Evolutionary conservation across 169 alveolate species (phyloP), one percentile per base, ranked within the genome.

Genomic region (Pseudocohnilembus persalinus): DNA sequence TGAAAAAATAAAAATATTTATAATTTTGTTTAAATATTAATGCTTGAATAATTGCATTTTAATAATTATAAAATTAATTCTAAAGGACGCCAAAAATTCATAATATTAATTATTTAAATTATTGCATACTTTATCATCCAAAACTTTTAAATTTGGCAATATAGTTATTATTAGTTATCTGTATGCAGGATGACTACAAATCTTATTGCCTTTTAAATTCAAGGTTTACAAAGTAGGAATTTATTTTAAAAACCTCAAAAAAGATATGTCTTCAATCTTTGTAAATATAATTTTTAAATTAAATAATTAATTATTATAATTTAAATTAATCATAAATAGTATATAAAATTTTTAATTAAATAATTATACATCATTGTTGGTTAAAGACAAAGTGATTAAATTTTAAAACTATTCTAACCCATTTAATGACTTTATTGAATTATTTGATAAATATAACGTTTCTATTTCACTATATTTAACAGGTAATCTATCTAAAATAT

Each of bases 371-470:
- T 77, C 82, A 77, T 77, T 77, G 27, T 77, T 63, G 65, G 82
- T 72, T 27, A 77, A 33, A 33, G 82, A 33, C 33, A 77, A 33
- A 4, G 82, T 77, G 20, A 6, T 32, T 34, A 77, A 33, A 30
- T 77, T 33, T 77, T 77, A 31, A 68, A 77, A 77, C 33, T 77
- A 33, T 33, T 77, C n/a, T 29, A 77, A 31, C 28, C 82, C 82
- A 31, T 77, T 72, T 33, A 77, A 77, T 26, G 34, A 63, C 20
- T 63, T 33, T 77, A 77, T 33, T 20, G 34, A 33, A 77, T 77
- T 77, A 34, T 77, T 77, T 31, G 74, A 33, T 27, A 77, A 68
- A 33, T 77, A 77, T 1, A 77, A 72, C 1, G 63, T 77, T 77
- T 77, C 82, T 33, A 77, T 77, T 33, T 33, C 63, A n/a, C 33